phyloP scores from a whole-genome alignment of 805 yeast genomes.

The Candida morakotiae region DNA sequence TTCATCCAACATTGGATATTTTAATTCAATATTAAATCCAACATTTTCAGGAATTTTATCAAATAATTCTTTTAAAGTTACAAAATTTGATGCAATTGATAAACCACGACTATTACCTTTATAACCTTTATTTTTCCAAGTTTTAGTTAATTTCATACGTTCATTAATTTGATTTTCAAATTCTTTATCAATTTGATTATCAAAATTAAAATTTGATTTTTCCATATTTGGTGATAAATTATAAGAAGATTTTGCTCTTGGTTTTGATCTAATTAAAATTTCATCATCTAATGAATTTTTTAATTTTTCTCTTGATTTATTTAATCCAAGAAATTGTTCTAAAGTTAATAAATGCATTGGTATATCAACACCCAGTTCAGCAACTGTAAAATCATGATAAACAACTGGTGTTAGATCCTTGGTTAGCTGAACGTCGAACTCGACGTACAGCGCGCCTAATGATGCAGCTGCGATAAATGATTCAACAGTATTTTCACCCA shows the following conservation, averaged over 20 bases:
- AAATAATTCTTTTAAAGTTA: conserved; percentile 81
- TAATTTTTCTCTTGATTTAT: conserved; percentile 13
- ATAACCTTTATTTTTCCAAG: conserved; percentile 80
- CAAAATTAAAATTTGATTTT: conserved; percentile 13
- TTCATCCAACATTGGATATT: conserved; percentile 94
- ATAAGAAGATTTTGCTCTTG: conserved; percentile 37
- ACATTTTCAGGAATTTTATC: conserved; percentile 74
- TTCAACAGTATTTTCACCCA: conserved; percentile 94
- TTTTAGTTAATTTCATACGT: conserved; percentile 82
- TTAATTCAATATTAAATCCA: conserved; percentile 92
- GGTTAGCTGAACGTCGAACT: conserved; percentile 93
- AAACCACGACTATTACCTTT: conserved; percentile 92
- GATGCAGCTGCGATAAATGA: conserved; percentile 95
- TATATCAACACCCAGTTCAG: conserved; percentile 92
- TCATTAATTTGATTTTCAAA: conserved; percentile 40
- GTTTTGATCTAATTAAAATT: conserved; percentile 10
- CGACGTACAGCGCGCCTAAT: conserved; percentile 93
- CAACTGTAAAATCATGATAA: conserved; percentile 90
- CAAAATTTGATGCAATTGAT: conserved; percentile 87
- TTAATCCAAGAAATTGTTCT: conserved; percentile 76
- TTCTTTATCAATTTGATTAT: conserved; percentile 37
- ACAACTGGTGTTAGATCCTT: conserved; percentile 89
- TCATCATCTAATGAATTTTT: conserved; percentile 3
- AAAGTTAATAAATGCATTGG: conserved; percentile 91
- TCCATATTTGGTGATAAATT: conserved; percentile 23